These are phyloP conservation scores for Ehretia macrophylla DNA, from an alignment of 257 asterid genomes.

Conservation along the genomic window DNA sequence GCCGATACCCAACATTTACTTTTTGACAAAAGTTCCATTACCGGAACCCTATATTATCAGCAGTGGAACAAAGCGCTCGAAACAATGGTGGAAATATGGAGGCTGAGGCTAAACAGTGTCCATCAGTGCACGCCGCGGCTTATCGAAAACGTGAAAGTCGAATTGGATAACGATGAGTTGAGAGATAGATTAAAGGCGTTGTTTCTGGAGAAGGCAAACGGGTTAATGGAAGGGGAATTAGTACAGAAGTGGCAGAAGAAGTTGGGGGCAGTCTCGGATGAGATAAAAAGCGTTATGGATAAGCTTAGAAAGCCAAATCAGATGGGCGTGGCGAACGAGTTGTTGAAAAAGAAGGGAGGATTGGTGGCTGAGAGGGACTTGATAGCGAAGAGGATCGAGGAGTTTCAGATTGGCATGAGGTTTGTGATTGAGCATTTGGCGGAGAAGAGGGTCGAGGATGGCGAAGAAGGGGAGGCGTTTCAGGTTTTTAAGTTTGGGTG, in stretches of 20 bases:
- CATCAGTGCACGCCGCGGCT: constrained; percentile 41
- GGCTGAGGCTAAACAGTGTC: constrained; percentile 28
- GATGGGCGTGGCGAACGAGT: constrained; percentile 13
- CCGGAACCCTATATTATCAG: constrained; percentile 39
- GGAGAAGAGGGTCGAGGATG: constrained; percentile 26
- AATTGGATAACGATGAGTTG: constrained; percentile 69
- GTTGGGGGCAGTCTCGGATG: constrained; percentile 24
- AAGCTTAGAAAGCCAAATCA: constrained; percentile 7
- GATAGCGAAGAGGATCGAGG: constrained; percentile 51
- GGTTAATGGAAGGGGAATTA: constrained; percentile 34
- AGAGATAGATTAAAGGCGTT: constrained; percentile 33
- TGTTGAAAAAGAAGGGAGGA: constrained; percentile 27
- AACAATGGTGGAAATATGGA: constrained; percentile 62
- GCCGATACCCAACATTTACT: too few relatives aligned
- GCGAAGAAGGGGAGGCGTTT: constrained; percentile 2
- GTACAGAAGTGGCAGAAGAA: constrained; percentile 46
- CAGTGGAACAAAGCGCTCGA: constrained; percentile 74
- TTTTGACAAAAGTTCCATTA: constrained; percentile 1
- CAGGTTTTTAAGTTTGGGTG: constrained; percentile 36
- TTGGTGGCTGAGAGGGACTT: constrained; percentile 45
- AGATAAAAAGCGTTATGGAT: constrained; percentile 11
- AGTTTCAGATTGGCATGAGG: constrained; percentile 50
- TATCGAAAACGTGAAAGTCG: constrained; percentile 25
- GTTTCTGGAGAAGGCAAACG: constrained; percentile 44
- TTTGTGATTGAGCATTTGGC: constrained; percentile 50